A percentile compares a stretch with the other conserved stretches of the same genome.
These are phyloP conservation scores for Magnusiomyces suaveolens DNA, from an alignment of 1,139 yeast genomes.

Conservation along the genomic window DNA sequence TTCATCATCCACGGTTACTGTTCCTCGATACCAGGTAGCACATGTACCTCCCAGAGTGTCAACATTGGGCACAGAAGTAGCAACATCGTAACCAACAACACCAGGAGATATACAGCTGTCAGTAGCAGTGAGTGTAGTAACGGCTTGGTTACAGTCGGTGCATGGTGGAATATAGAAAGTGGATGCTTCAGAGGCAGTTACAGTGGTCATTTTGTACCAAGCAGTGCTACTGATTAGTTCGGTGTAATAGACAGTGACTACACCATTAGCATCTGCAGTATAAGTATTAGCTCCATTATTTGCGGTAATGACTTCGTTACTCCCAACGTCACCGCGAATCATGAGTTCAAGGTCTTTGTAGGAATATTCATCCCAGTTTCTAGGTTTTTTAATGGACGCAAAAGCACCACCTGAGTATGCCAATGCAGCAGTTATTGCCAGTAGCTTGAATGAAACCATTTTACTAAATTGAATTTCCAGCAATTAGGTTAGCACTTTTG, in stretches of 20 bases:
- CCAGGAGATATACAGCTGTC: not conserved
- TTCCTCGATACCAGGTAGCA: not conserved
- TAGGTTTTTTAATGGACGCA: not conserved
- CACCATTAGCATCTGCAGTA: not conserved
- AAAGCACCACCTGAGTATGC: not conserved
- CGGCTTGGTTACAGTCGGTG: not conserved
- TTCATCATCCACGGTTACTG: not conserved
- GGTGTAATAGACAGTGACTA: not conserved
- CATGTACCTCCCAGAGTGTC: not conserved
- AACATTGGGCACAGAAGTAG: not conserved
- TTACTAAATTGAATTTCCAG: no score
- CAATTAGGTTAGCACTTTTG: no score
- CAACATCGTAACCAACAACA: not conserved
- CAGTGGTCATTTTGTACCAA: not conserved
- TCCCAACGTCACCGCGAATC: not conserved
- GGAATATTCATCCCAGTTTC: not conserved
- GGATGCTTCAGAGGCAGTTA: not conserved
- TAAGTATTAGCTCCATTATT: not conserved
- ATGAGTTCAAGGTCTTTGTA: not conserved
- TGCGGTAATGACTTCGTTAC: not conserved
- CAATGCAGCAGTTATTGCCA: not conserved
- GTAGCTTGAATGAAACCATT: not conserved
- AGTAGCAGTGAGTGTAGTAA: not conserved
- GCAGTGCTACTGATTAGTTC: not conserved
- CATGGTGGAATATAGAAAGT: not conserved